Evolutionary conservation across 148 eudicot genomes (phyloP).

Genomic region (Amaranthus cruentus): DNA sequence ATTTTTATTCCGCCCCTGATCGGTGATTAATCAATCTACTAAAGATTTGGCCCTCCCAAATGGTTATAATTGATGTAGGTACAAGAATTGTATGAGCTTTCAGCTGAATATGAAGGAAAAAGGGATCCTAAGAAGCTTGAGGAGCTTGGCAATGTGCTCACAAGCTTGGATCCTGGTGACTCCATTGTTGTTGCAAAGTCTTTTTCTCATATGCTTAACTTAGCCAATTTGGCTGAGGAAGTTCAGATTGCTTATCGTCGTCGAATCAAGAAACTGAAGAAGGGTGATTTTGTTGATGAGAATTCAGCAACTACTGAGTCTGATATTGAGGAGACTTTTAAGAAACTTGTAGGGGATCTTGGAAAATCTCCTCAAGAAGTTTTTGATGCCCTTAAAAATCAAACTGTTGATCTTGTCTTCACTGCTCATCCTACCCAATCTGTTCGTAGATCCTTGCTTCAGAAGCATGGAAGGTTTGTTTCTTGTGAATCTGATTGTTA

Average conservation of each 20-base stretch:
- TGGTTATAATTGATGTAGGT: constrained; percentile 43
- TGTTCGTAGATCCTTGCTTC: constrained; percentile 90
- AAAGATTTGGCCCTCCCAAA: neutral
- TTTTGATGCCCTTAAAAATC: constrained; percentile 91
- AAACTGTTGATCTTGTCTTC: constrained; percentile 86
- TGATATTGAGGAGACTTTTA: constrained; percentile 84
- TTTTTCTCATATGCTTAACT: constrained; percentile 93
- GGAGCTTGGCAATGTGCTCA: constrained; percentile 81
- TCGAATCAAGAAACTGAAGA: constrained; percentile 75
- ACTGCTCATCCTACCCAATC: constrained; percentile 99
- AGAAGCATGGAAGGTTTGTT: constrained; percentile 90
- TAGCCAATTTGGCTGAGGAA: constrained; percentile 91
- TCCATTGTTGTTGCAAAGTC: constrained; percentile 88
- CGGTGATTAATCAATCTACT: neutral
- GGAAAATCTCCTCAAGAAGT: constrained; percentile 89
- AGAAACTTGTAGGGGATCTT: constrained; percentile 72
- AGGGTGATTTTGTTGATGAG: constrained; percentile 86
- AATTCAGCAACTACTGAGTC: constrained; percentile 86
- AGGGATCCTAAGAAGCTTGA: constrained; percentile 71
- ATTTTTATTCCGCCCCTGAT: neutral
- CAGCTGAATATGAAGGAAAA: constrained; percentile 90
- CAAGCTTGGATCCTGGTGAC: constrained; percentile 91
- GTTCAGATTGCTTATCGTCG: constrained; percentile 90
- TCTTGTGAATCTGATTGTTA: neutral
- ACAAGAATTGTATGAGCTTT: constrained; percentile 92